Evolutionary conservation across 2,329 filamentous ascomycete species (phyloP).

Genomic region (Neoscytalidium dimidiatum): DNA sequence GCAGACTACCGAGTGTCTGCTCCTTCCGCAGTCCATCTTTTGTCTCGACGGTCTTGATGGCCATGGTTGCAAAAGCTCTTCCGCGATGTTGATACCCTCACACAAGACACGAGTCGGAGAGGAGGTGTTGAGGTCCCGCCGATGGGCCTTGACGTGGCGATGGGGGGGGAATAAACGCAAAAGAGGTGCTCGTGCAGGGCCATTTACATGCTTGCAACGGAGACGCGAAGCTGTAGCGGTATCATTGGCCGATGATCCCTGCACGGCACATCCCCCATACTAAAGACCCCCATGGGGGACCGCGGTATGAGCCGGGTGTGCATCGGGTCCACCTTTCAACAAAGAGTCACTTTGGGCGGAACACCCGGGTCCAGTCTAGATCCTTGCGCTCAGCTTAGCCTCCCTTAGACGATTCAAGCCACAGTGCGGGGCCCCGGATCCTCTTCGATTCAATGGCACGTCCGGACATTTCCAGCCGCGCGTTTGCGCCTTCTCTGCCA

Average conservation of each 20-base stretch:
- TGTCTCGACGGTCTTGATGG: conserved; percentile 17
- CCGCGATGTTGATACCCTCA: neutral
- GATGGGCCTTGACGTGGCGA: conserved; percentile 1
- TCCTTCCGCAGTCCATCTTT: conserved; percentile 14
- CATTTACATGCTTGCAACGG: neutral
- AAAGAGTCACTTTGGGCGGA: too few species aligned
- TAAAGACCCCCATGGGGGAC: neutral
- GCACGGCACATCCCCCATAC: conserved; percentile 1
- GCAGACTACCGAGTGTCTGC: conserved; percentile 20
- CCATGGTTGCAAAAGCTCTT: conserved; percentile 11
- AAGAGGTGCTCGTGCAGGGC: neutral
- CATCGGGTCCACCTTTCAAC: neutral
- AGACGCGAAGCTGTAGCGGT: neutral
- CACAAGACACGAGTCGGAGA: neutral
- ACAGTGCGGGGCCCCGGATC: conserved; percentile 19
- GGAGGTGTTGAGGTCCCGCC: neutral
- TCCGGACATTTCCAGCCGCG: neutral
- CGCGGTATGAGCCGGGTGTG: neutral
- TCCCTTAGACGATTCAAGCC: neutral
- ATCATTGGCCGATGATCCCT: conserved; percentile 4
- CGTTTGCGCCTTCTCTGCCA: neutral
- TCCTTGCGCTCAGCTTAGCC: neutral
- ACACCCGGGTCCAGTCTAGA: neutral
- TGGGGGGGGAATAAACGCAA: neutral
- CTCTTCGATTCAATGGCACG: neutral